Conservation (phyloP, 805 yeast species). For the Sungouiozyma intestinalis region DNA sequence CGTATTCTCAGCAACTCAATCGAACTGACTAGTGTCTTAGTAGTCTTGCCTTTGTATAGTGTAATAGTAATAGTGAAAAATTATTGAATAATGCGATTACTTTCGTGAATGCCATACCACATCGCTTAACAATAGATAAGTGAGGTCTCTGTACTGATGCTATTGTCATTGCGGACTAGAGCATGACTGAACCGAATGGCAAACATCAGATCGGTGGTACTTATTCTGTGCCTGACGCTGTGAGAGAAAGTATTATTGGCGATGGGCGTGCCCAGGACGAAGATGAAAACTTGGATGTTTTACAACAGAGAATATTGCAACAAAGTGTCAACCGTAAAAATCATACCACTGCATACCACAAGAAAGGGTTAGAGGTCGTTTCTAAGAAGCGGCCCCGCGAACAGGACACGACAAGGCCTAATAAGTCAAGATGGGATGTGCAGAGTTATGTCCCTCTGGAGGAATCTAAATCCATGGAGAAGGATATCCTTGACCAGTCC, state of each 20-base stretch:
- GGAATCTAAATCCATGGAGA: slow-evolving; percentile 21
- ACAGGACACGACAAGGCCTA: slow-evolving; percentile 18
- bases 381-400: slow-evolving; percentile 32
- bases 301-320: slow-evolving; percentile 16
- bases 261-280: slow-evolving; percentile 9
- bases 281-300: slow-evolving; percentile 24
- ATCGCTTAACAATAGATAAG: no score
- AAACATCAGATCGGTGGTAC: slow-evolving; percentile 25
- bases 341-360: slow-evolving; percentile 35
- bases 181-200: no score
- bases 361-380: slow-evolving; percentile 29
- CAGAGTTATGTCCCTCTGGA: slow-evolving; percentile 46
- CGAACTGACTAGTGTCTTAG: no score
- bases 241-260: slow-evolving; percentile 20
- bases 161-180: no score
- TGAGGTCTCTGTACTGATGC: no score
- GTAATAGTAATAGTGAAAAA: background rate
- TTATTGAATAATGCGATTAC: no score
- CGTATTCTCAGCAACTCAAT: no score
- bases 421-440: slow-evolving; percentile 28
- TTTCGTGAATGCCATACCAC: no score
- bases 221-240: slow-evolving; percentile 32
- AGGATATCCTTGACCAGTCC: slow-evolving; percentile 27
- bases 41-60: no score
- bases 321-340: slow-evolving; percentile 31